A percentile compares a stretch with the other conserved stretches of the same genome.
These are phyloP conservation scores for Pouteria glomerata DNA, from an alignment of 148 eudicot species.

Conservation along the genomic window DNA sequence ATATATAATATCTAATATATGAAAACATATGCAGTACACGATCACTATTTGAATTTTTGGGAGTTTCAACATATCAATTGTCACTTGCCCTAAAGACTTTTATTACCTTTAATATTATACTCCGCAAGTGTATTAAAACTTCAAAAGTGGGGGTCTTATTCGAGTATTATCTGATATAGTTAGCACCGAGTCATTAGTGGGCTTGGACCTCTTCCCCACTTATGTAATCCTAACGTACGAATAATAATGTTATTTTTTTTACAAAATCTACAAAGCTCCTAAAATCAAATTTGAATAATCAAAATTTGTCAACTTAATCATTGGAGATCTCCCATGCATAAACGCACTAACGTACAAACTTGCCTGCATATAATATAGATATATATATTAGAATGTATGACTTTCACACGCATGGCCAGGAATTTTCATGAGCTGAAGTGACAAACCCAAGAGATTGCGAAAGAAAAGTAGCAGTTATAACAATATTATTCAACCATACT, in stretches of 20 bases:
- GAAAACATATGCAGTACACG: too few relatives aligned
- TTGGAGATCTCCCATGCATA: background rate
- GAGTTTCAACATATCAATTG: too few relatives aligned
- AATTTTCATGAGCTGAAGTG: slow-evolving; percentile 12
- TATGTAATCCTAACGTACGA: background rate
- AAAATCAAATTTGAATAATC: background rate
- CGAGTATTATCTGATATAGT: background rate
- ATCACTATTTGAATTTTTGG: too few relatives aligned
- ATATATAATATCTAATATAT: too few relatives aligned
- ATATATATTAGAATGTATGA: too few relatives aligned
- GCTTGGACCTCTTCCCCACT: background rate
- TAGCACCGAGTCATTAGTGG: too few relatives aligned
- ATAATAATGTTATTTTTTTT: background rate
- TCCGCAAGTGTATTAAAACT: too few relatives aligned
- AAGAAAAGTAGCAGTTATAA: background rate
- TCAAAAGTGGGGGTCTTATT: too few relatives aligned
- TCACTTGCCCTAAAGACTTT: too few relatives aligned
- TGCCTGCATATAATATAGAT: too few relatives aligned
- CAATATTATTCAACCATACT: background rate
- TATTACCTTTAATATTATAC: too few relatives aligned
- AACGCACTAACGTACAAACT: background rate
- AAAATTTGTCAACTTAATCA: background rate
- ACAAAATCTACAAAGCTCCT: background rate
- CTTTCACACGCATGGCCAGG: slow-evolving; percentile 7
- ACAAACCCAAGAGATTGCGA: background rate